Evolutionary conservation across 1,284 basidiomycete genomes (phyloP), one percentile per base, ranked within the genome.

Genomic region (Ustilago nuda): DNA sequence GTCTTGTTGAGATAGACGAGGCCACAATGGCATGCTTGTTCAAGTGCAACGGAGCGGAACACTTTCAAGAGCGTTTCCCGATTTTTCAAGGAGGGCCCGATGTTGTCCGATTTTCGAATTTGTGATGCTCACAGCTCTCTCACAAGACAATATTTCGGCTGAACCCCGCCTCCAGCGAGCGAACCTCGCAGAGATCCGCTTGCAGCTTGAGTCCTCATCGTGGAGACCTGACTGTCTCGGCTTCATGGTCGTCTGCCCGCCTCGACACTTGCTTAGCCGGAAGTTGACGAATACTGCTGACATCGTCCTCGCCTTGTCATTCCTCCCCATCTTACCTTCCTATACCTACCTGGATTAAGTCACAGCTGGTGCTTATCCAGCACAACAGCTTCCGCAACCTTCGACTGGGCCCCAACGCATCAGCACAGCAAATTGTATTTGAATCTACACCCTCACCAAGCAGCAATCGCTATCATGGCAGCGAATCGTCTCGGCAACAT

Each of bases 401-500:
- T 27, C 30, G n/a, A 55, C 12, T 23, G 15, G 36, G 30, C 45
- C 12, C 43, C 4, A 6, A 41, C 19, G 45, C 35, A n/a, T 13
- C 9, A 19, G 9, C 48, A 50, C n/a, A 32, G 48, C 11, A n/a
- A 32, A 27, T 6, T n/a, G 15, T 11, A 15, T 13, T 13, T 23
- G 1, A 32, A n/a, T 12, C 2, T 3, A 32, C 23, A 50, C 30
- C 48, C 7, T 7, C 48, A 30, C n/a, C 5, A 50, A 50, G 30
- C 48, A 50, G 3, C 48, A 56, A 15, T 50, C 17, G 56, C 56
- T 56, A 69, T 11, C 50, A 78, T 78, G 76, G 76, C 76, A 9
- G 65, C 76, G 6, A 61, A 72, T 54, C 65, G 78, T 46, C 63
- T 80, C 3, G 68, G 56, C 56, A 78, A 64, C 66, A 80, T 80